Evolutionary conservation across 148 eudicot genomes (phyloP).

Genomic region (Agrostemma githago): DNA sequence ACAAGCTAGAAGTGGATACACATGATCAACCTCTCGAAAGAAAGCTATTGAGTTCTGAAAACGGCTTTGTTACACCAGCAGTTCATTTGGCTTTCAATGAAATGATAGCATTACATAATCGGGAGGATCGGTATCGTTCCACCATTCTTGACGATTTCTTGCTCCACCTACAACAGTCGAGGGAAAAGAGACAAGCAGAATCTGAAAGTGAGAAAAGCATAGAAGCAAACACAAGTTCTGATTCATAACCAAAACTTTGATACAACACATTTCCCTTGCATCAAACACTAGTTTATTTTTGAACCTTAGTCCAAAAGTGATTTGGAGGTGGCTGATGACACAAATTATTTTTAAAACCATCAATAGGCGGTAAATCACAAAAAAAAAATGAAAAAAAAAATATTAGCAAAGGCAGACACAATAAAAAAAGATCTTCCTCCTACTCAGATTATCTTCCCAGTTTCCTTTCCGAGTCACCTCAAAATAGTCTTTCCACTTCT

Average conservation of each 20-base stretch:
- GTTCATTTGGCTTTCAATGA: background rate
- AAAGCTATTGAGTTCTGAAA: background rate
- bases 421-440: too few species aligned
- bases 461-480: too few species aligned
- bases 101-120: background rate
- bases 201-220: background rate
- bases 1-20: constrained; percentile 19
- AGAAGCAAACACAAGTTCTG: background rate
- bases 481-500: too few species aligned
- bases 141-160: constrained; percentile 35
- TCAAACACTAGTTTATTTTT: too few species aligned
- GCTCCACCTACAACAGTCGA: constrained; percentile 34
- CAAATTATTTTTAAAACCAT: background rate
- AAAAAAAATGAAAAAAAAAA: too few species aligned
- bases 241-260: background rate
- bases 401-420: too few species aligned
- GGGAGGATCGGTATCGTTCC: constrained; percentile 27
- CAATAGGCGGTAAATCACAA: background rate
- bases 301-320: background rate
- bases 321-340: background rate
- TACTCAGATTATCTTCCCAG: too few species aligned
- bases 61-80: background rate
- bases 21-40: constrained; percentile 12
- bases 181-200: background rate
- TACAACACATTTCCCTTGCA: background rate